phyloP scores from a whole-genome alignment of 805 yeast genomes.

The Schizosaccharomyces lindneri region DNA sequence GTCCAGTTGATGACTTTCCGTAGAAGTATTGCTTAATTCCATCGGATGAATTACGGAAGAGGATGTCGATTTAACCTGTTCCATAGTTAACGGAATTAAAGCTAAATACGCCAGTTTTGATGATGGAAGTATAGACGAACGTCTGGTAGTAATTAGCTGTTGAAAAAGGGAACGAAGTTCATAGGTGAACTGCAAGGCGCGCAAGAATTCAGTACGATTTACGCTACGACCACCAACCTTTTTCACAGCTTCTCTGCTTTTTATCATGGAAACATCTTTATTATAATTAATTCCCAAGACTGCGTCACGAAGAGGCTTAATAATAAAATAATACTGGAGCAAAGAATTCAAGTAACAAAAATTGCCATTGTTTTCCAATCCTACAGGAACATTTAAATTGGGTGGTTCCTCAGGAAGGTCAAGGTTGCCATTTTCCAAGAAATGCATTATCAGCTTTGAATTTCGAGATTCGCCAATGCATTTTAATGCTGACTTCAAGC shows the following conservation, averaged over 20 bases:
- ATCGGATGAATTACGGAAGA: constrained; percentile 11
- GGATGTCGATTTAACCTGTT: background rate
- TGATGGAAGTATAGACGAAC: constrained; percentile 52
- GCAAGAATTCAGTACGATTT: constrained; percentile 46
- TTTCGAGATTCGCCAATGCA: constrained; percentile 28
- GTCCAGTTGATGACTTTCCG: no score
- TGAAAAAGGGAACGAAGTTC: constrained; percentile 44
- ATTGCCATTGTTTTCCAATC: constrained; percentile 82
- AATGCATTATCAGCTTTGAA: constrained; percentile 31
- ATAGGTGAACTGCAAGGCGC: constrained; percentile 62
- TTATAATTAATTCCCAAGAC: constrained; percentile 27
- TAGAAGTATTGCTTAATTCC: no score
- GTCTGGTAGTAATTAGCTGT: constrained; percentile 37
- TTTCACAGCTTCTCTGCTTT: constrained; percentile 15
- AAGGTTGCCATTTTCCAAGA: constrained; percentile 36
- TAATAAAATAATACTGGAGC: constrained; percentile 69
- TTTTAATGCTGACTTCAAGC: constrained; percentile 28
- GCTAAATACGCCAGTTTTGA: constrained; percentile 74
- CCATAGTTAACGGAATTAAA: constrained; percentile 17
- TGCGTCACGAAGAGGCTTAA: constrained; percentile 51
- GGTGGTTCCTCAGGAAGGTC: constrained; percentile 1
- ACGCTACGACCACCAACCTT: constrained; percentile 75
- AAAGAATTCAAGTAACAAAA: constrained; percentile 85
- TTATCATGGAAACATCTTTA: constrained; percentile 6
- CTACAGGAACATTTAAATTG: constrained; percentile 21